phyloP scores from a whole-genome alignment of 2,329 filamentous ascomycete genomes.

The Amesomyces nigricolor region DNA sequence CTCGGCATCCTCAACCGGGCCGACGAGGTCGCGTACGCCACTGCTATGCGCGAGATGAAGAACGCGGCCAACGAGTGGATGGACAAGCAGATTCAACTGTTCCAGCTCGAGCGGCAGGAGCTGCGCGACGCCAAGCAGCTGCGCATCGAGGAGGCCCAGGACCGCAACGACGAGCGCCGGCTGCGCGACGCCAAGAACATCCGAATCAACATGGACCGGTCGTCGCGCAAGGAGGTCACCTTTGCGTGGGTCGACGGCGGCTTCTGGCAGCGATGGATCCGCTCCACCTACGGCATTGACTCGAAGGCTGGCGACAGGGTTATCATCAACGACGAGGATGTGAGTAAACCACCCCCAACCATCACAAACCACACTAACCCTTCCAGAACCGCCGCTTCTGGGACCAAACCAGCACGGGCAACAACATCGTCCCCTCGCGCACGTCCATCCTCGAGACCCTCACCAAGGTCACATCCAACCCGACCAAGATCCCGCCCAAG shows the following conservation, averaged over 20 bases:
- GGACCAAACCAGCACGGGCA: conserved; percentile 85
- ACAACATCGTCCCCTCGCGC: conserved; percentile 81
- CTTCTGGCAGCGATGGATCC: conserved; percentile 97
- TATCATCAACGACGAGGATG: conserved; percentile 95
- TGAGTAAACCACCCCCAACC: conserved; percentile 45
- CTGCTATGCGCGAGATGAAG: conserved; percentile 84
- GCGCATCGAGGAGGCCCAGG: conserved; percentile 92
- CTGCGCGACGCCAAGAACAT: conserved; percentile 84
- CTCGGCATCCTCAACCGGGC: conserved; percentile 80
- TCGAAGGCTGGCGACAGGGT: conserved; percentile 83
- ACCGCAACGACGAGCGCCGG: conserved; percentile 83
- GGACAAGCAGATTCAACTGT: conserved; percentile 87
- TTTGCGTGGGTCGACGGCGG: conserved; percentile 97
- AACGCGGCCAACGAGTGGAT: conserved; percentile 96
- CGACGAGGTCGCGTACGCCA: conserved; percentile 70
- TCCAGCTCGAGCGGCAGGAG: conserved; percentile 89
- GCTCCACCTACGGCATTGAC: conserved; percentile 90
- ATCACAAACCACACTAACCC: neutral
- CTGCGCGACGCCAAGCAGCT: conserved; percentile 91
- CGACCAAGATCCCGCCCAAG: conserved; percentile 68
- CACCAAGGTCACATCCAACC: conserved; percentile 61
- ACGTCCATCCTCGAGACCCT: conserved; percentile 87
- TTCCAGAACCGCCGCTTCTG: conserved; percentile 85
- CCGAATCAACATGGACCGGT: conserved; percentile 82
- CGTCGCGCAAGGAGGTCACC: conserved; percentile 79